phyloP scores from a whole-genome alignment of 805 yeast genomes.

The Phaffomyces thermotolerans region DNA sequence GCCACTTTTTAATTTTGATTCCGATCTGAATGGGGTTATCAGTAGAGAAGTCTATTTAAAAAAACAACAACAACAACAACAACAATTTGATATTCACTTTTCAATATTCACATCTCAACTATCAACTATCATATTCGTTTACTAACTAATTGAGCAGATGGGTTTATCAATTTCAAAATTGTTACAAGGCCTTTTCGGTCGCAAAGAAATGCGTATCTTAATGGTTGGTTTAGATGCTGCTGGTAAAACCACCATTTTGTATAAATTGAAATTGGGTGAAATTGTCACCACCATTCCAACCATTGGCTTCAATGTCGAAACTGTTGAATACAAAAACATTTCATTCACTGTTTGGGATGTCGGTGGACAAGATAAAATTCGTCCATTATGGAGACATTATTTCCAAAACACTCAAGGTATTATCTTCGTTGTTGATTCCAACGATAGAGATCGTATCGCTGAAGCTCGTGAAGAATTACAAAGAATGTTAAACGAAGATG shows the following conservation, averaged over 20 bases:
- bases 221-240: conserved; percentile 99
- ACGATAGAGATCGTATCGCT: conserved; percentile 95
- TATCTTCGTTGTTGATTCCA: conserved; percentile 94
- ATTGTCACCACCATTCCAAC: conserved; percentile 95
- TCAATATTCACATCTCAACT: too few species aligned
- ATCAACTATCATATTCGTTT: not conserved
- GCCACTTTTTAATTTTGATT: conserved; percentile 1
- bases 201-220: conserved; percentile 95
- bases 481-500: conserved; percentile 97
- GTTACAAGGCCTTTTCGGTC: conserved; percentile 92
- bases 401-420: conserved; percentile 98
- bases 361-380: conserved; percentile 99
- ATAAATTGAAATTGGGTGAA: conserved; percentile 92
- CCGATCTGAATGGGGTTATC: too few species aligned
- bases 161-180: conserved; percentile 93
- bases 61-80: too few species aligned
- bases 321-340: conserved; percentile 95
- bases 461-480: conserved; percentile 98
- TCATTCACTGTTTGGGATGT: conserved; percentile 98
- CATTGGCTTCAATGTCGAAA: conserved; percentile 95
- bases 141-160: conserved; percentile 41
- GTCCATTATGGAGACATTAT: conserved; percentile 98
- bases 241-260: conserved; percentile 94
- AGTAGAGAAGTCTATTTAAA: too few species aligned
- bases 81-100: too few species aligned